phyloP scores from a whole-genome alignment of 306 rosid genomes.

The Bauhinia variegata region DNA sequence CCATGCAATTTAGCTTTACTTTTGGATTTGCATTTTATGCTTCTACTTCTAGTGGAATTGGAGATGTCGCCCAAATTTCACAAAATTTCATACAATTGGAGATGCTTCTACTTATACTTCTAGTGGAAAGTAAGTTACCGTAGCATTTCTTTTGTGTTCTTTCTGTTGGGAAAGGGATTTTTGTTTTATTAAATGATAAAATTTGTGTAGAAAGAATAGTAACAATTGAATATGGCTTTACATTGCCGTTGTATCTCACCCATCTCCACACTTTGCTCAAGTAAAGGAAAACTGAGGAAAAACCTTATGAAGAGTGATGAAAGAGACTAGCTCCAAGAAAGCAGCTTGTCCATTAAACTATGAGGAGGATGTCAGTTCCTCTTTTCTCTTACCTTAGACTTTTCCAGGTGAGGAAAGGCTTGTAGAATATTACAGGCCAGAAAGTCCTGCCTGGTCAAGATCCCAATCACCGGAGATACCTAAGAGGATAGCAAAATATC shows the following conservation, averaged over 20 bases:
- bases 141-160: slow-evolving; percentile 27
- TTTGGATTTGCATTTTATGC: background rate
- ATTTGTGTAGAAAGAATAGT: slow-evolving; percentile 45
- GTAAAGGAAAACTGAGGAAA: slow-evolving; percentile 47
- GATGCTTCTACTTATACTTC: too few relatives aligned
- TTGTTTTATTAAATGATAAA: slow-evolving; percentile 31
- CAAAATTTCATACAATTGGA: too few relatives aligned
- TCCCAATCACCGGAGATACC: slow-evolving; percentile 81
- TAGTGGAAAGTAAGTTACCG: too few relatives aligned
- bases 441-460: slow-evolving; percentile 86
- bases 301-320: slow-evolving; percentile 34
- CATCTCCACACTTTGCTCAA: slow-evolving; percentile 43
- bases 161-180: slow-evolving; percentile 9
- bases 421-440: slow-evolving; percentile 70
- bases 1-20: background rate
- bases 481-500: slow-evolving; percentile 39
- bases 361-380: slow-evolving; percentile 38
- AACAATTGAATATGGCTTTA: slow-evolving; percentile 45
- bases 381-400: slow-evolving; percentile 53
- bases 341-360: slow-evolving; percentile 32
- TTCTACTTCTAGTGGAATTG: slow-evolving; percentile 68
- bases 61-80: slow-evolving; percentile 98
- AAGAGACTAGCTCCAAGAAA: slow-evolving; percentile 34
- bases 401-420: slow-evolving; percentile 71
- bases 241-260: slow-evolving; percentile 37